phyloP scores from a whole-genome alignment of 2,329 filamentous ascomycete genomes.

The Pseudohalonectria lignicola region DNA sequence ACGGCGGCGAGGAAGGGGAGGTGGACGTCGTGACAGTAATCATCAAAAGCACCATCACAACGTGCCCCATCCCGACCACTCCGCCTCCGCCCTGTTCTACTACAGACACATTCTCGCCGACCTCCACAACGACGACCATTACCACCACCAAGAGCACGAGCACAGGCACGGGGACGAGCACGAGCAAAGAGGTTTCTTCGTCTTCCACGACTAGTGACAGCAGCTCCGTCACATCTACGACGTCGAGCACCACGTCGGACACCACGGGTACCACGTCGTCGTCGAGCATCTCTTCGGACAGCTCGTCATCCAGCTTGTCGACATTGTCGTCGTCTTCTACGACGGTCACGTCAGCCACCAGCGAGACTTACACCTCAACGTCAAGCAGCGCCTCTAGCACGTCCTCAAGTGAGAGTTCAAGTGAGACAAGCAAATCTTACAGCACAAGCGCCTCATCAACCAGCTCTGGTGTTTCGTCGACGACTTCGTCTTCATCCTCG shows the following conservation, averaged over 20 bases:
- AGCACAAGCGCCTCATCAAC: too few species aligned
- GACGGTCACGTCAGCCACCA: too few species aligned
- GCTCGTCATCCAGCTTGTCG: too few species aligned
- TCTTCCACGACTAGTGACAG: background rate
- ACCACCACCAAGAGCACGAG: background rate
- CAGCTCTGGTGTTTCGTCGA: background rate
- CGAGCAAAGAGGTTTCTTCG: background rate
- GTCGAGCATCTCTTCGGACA: background rate
- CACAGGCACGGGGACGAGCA: too few species aligned
- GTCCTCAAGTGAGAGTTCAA: too few species aligned
- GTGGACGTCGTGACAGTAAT: slow-evolving; percentile 8
- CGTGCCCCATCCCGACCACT: slow-evolving; percentile 4
- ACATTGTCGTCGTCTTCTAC: too few species aligned
- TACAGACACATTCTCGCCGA: too few species aligned
- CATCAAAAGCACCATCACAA: slow-evolving; percentile 8
- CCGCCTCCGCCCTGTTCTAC: slow-evolving; percentile 6
- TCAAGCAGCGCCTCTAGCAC: too few species aligned
- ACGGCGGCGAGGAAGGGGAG: background rate
- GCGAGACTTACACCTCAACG: too few species aligned
- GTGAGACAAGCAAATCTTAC: too few species aligned
- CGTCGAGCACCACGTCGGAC: background rate
- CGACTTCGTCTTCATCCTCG: background rate
- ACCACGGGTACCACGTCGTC: background rate
- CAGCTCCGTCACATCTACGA: background rate
- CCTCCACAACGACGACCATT: background rate